Conservation (phyloP, 306 rosid genomes). For the Cyclanthera cordifolia region DNA sequence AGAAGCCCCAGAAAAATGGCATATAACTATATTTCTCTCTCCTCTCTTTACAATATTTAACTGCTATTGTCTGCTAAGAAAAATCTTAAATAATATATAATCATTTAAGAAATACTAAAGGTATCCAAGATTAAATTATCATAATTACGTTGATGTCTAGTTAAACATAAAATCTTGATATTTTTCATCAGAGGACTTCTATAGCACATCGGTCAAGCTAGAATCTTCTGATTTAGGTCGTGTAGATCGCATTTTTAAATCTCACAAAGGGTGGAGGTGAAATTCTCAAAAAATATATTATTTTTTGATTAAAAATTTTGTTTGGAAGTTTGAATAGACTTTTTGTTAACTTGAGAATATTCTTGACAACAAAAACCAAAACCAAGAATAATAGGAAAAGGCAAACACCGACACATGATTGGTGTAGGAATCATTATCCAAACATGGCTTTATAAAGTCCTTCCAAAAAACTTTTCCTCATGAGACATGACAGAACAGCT, state of each 20-base stretch:
- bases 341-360: not conserved
- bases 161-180: not conserved
- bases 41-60: constrained; percentile 49
- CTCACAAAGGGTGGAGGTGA: not conserved
- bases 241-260: not conserved
- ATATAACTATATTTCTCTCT: constrained; percentile 29
- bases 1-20: constrained; percentile 32
- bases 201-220: not conserved
- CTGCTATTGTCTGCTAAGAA: constrained; percentile 60
- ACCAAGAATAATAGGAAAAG: not conserved
- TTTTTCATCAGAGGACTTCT: not conserved
- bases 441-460: not conserved
- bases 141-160: too few relatives aligned
- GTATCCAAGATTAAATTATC: not conserved
- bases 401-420: not conserved
- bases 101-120: constrained; percentile 43
- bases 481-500: not conserved
- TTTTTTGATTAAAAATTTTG: not conserved
- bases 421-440: not conserved
- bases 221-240: not conserved
- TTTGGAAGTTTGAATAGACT: not conserved
- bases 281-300: not conserved
- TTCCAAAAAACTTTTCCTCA: not conserved
- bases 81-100: constrained; percentile 38
- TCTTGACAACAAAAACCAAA: not conserved